Evolutionary conservation across 805 yeast species (phyloP).

Genomic region (Suhomyces sp.): DNA sequence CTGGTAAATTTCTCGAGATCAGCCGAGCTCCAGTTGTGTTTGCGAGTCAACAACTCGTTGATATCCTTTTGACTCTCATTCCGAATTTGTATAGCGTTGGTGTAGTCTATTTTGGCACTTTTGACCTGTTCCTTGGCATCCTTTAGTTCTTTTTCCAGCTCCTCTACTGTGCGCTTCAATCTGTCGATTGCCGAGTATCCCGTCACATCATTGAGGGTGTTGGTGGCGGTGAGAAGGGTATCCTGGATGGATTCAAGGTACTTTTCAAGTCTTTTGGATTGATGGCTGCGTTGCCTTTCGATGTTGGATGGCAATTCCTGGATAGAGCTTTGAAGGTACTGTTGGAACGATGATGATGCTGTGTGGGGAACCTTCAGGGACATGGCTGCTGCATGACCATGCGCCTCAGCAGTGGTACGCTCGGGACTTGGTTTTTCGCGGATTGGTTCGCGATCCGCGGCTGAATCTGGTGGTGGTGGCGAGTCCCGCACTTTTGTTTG

Average conservation of each 20-base stretch:
- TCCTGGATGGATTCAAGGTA: constrained; percentile 56
- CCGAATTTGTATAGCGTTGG: constrained; percentile 60
- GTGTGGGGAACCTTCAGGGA: not conserved
- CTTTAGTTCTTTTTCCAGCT: constrained; percentile 50
- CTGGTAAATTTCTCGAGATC: constrained; percentile 86
- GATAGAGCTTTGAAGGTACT: constrained; percentile 19
- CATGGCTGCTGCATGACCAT: not conserved
- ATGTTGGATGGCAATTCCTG: constrained; percentile 45
- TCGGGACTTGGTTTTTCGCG: not conserved
- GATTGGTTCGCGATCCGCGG: not conserved
- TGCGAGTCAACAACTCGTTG: constrained; percentile 82
- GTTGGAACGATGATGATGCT: constrained; percentile 2
- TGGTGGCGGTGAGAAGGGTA: constrained; percentile 57
- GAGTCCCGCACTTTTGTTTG: not conserved
- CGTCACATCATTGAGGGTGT: constrained; percentile 82
- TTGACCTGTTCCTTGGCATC: constrained; percentile 48
- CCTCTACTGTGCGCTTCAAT: constrained; percentile 59
- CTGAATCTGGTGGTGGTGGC: not conserved
- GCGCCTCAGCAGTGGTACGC: constrained; percentile 2
- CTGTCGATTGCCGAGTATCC: constrained; percentile 83
- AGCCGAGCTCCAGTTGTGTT: constrained; percentile 71
- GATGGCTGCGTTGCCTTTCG: constrained; percentile 38
- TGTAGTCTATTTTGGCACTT: constrained; percentile 48
- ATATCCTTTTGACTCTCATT: constrained; percentile 76
- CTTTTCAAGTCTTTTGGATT: constrained; percentile 39